Evolutionary conservation across 1,284 basidiomycete genomes (phyloP), one percentile per base, ranked within the genome.

Genomic region (Trametes polyzona): DNA sequence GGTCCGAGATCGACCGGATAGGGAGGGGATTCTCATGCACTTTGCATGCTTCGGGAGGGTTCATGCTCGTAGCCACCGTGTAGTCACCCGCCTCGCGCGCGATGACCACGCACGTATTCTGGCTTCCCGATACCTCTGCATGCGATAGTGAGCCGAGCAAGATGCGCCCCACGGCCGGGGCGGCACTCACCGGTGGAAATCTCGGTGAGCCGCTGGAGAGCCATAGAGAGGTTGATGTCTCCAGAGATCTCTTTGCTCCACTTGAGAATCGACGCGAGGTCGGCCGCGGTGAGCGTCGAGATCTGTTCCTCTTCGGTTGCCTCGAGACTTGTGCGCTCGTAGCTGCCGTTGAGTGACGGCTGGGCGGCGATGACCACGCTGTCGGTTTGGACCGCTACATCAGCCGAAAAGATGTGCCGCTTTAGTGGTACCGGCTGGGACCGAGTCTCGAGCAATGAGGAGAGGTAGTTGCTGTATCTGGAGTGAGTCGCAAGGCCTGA

Each of bases 181-280:
- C 3, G 7, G 35, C 6, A 65, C 70, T 41, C 67, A 84, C 85
- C 84, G 14, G 84, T 82, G 0, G 84, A 83, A 57, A 88, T 88
- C 68, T 88, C 87, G 2, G 87, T 88, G 46, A 90, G 69, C 39
- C 85, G 74, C 64, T 86, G 84, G 19, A 88, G 72, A 8, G 87
- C 87, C 82, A 64, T 62, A 16, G 57, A 65, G n/a, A 90, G 69
- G 63, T 87, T 87, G 43, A 88, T 87, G 67, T 88, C 86, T 36
- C 84, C 82, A 0, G 86, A 87, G 19, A 90, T 88, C 55, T 87
- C 85, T 67, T 86, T 84, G 65, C 84, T 87, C 83, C 85, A 88
- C 61, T 83, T 85, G 35, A 87, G 74, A 47, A 87, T 87, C 0
- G 83, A 82, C 36, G 81, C 82, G 19, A 87, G 71, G 65, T 87